These are phyloP conservation scores for Alternaria hordeiaustralica DNA, from an alignment of 2,329 filamentous ascomycete species.

Conservation along the genomic window DNA sequence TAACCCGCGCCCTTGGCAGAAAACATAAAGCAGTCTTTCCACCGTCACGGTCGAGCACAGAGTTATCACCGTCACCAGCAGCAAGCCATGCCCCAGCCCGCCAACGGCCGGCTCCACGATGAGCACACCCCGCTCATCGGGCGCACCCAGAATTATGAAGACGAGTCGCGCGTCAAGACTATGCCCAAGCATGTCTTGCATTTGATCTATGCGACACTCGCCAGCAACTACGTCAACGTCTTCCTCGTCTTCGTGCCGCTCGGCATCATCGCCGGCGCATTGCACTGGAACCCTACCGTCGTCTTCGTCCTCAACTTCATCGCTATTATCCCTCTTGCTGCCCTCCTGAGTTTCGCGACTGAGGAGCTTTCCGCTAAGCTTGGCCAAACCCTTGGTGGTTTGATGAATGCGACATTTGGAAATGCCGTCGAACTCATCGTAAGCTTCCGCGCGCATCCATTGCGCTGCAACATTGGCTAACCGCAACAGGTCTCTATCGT, in stretches of 20 bases:
- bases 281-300: constrained; percentile 68
- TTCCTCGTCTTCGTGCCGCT: constrained; percentile 76
- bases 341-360: constrained; percentile 77
- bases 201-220: constrained; percentile 52
- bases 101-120: constrained; percentile 34
- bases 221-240: constrained; percentile 68
- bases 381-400: constrained; percentile 75
- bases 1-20: constrained; percentile 27
- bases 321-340: constrained; percentile 77
- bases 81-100: constrained; percentile 30
- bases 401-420: constrained; percentile 79
- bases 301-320: constrained; percentile 82
- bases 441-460: constrained; percentile 9
- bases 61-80: constrained; percentile 16
- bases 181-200: constrained; percentile 41
- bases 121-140: constrained; percentile 42
- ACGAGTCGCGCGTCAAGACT: constrained; percentile 37
- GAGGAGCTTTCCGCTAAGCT: constrained; percentile 76
- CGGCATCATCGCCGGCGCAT: constrained; percentile 70
- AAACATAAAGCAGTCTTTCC: constrained; percentile 44
- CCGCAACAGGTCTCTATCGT: constrained; percentile 80
- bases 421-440: constrained; percentile 83
- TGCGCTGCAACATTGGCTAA: constrained; percentile 9
- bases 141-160: constrained; percentile 19
- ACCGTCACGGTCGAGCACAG: constrained; percentile 35